phyloP scores from a whole-genome alignment of 2,329 filamentous ascomycete genomes.

The Fusarium gaditjirri region DNA sequence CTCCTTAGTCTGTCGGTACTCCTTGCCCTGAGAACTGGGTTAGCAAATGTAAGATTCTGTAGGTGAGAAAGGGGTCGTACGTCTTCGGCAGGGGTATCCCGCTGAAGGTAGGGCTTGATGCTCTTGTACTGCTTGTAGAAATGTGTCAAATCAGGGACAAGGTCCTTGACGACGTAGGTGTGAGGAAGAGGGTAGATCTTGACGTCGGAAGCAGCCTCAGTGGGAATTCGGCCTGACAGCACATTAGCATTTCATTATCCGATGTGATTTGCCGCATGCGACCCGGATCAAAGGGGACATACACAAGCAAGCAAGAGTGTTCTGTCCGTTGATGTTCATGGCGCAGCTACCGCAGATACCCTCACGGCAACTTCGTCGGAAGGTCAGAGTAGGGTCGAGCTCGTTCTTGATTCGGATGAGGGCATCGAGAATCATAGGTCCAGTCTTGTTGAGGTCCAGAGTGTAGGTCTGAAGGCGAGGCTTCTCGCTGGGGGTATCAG shows the following conservation, averaged over 20 bases:
- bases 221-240: slow-evolving; percentile 85
- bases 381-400: slow-evolving; percentile 94
- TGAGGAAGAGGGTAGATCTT: slow-evolving; percentile 98
- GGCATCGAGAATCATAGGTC: slow-evolving; percentile 97
- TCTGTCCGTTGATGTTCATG: slow-evolving; percentile 99
- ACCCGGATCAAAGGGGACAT: slow-evolving; percentile 47
- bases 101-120: slow-evolving; percentile 98
- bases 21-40: slow-evolving; percentile 74
- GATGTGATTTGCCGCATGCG: slow-evolving; percentile 44
- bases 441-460: slow-evolving; percentile 97
- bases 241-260: slow-evolving; percentile 26
- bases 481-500: slow-evolving; percentile 91
- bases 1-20: slow-evolving; percentile 89
- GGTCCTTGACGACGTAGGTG: slow-evolving; percentile 99
- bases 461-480: slow-evolving; percentile 95
- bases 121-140: slow-evolving; percentile 99
- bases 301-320: slow-evolving; percentile 98
- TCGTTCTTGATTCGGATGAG: slow-evolving; percentile 99
- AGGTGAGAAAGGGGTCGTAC: slow-evolving; percentile 58
- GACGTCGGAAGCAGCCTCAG: slow-evolving; percentile 80
- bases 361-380: slow-evolving; percentile 95
- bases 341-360: slow-evolving; percentile 98
- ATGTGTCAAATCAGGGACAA: slow-evolving; percentile 95
- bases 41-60: slow-evolving; percentile 4
- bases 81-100: slow-evolving; percentile 83